Evolutionary conservation across 805 yeast genomes (phyloP).

Genomic region (Yamadazyma nakazawae): DNA sequence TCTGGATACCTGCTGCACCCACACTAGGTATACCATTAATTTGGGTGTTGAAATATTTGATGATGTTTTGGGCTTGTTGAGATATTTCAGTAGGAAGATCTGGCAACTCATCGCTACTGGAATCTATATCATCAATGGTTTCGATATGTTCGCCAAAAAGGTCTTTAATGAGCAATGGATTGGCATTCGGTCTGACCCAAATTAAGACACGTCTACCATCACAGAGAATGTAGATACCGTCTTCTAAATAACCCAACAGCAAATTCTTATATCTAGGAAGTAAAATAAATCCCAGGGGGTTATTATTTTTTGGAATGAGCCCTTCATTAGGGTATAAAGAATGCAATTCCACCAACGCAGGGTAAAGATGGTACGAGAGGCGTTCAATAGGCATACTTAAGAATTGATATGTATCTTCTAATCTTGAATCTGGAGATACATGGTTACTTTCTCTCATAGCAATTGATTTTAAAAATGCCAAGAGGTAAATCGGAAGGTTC

Average conservation of each 20-base stretch:
- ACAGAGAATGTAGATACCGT: slow-evolving; percentile 78
- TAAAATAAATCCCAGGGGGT: slow-evolving; percentile 42
- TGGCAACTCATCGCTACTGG: slow-evolving; percentile 61
- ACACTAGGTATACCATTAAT: slow-evolving; percentile 26
- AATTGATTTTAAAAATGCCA: slow-evolving; percentile 66
- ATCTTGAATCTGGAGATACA: slow-evolving; percentile 59
- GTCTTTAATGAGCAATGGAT: slow-evolving; percentile 65
- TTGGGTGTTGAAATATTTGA: slow-evolving; percentile 46
- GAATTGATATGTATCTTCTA: slow-evolving; percentile 51
- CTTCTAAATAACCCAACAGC: slow-evolving; percentile 43
- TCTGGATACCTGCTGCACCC: slow-evolving; percentile 45
- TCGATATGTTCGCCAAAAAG: slow-evolving; percentile 60
- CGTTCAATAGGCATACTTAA: slow-evolving; percentile 52
- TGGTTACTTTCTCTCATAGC: slow-evolving; percentile 53
- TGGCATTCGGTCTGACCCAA: slow-evolving; percentile 69
- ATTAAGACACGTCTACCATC: slow-evolving; percentile 59
- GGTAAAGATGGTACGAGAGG: slow-evolving; percentile 68
- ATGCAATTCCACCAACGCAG: slow-evolving; percentile 74
- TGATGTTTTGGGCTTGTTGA: slow-evolving; percentile 59
- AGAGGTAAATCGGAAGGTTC: slow-evolving; percentile 62
- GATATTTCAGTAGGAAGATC: slow-evolving; percentile 66
- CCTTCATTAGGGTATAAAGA: slow-evolving; percentile 56
- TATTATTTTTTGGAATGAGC: slow-evolving; percentile 22
- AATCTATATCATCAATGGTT: slow-evolving; percentile 44
- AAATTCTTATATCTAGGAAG: slow-evolving; percentile 51